Evolutionary conservation across 495 filamentous ascomycete genomes (phyloP).

Genomic region (Penicillium malachiteum): DNA sequence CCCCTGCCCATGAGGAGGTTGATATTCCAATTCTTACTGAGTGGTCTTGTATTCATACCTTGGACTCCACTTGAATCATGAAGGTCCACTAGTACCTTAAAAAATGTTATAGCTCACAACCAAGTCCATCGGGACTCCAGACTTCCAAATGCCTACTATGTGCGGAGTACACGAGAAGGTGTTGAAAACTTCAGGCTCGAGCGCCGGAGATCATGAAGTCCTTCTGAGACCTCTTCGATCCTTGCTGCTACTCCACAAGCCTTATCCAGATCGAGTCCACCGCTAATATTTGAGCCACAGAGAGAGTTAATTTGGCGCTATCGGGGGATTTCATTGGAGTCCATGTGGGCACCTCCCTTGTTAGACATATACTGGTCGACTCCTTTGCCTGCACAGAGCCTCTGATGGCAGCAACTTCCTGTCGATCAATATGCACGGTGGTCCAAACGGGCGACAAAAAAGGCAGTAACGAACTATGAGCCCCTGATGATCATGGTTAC

Average conservation of each 20-base stretch:
- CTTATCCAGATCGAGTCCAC: conserved; percentile 5
- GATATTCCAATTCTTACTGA: too few relatives aligned
- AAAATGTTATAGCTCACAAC: too few relatives aligned
- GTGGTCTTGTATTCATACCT: too few relatives aligned
- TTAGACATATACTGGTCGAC: background rate
- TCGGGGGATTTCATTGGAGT: conserved; percentile 12
- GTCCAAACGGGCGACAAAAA: conserved; percentile 1
- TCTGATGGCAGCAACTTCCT: conserved; percentile 3
- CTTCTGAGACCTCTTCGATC: background rate
- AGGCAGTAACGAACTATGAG: conserved; percentile 9
- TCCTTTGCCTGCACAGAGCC: conserved; percentile 4
- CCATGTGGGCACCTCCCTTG: conserved; percentile 18
- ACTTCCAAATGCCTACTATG: too few relatives aligned
- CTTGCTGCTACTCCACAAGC: conserved; percentile 11
- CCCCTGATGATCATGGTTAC: conserved; percentile 14
- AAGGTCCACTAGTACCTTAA: too few relatives aligned
- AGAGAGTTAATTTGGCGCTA: background rate
- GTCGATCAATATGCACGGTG: conserved; percentile 15
- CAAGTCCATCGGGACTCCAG: too few relatives aligned
- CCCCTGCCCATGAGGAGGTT: too few relatives aligned
- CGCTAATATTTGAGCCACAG: background rate
- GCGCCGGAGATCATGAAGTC: background rate
- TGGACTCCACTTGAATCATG: too few relatives aligned
- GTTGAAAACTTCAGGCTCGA: too few relatives aligned
- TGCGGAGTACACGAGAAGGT: too few relatives aligned